Evolutionary conservation across 192 early-diverging fungal species (phyloP).

Genomic region (Diversispora epigaea): DNA sequence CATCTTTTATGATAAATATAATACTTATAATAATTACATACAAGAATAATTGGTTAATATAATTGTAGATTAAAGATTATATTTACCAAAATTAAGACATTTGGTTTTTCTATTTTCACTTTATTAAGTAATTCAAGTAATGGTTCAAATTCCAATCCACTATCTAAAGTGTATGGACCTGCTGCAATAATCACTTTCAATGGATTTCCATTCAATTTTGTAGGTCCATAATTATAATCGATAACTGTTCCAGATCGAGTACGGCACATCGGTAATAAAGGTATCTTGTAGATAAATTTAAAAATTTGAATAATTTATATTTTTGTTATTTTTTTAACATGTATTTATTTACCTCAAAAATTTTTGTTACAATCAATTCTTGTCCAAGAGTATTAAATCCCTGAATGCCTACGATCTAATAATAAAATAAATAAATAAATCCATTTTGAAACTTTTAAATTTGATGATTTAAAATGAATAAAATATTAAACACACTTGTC

Average conservation of each 20-base stretch:
- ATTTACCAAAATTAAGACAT: slow-evolving; percentile 73
- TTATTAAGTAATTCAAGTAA: slow-evolving; percentile 72
- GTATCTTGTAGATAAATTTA: neutral
- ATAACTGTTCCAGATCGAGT: neutral
- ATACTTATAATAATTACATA: too few species aligned
- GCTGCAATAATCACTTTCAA: slow-evolving; percentile 56
- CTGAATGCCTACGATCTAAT: slow-evolving; percentile 17
- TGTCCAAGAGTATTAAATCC: slow-evolving; percentile 6
- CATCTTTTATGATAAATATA: slow-evolving; percentile 47
- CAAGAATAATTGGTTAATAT: too few species aligned
- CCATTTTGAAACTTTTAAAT: too few species aligned
- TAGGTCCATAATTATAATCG: neutral
- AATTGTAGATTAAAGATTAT: too few species aligned
- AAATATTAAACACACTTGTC: slow-evolving; percentile 52
- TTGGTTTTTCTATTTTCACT: slow-evolving; percentile 62
- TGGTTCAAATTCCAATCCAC: slow-evolving; percentile 73
- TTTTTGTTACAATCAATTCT: slow-evolving; percentile 3
- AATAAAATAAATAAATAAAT: neutral
- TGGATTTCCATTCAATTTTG: neutral
- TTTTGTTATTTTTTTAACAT: too few species aligned
- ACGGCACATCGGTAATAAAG: slow-evolving; percentile 4
- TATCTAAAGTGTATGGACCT: slow-evolving; percentile 87
- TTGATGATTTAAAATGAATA: neutral
- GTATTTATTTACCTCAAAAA: slow-evolving; percentile 13
- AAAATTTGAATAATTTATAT: neutral